Percentiles rank a stretch among this genome's conserved stretches.
These are phyloP conservation scores for Oryza australiensis DNA, from an alignment of 176 grass and related monocot species.

Conservation along the genomic window DNA sequence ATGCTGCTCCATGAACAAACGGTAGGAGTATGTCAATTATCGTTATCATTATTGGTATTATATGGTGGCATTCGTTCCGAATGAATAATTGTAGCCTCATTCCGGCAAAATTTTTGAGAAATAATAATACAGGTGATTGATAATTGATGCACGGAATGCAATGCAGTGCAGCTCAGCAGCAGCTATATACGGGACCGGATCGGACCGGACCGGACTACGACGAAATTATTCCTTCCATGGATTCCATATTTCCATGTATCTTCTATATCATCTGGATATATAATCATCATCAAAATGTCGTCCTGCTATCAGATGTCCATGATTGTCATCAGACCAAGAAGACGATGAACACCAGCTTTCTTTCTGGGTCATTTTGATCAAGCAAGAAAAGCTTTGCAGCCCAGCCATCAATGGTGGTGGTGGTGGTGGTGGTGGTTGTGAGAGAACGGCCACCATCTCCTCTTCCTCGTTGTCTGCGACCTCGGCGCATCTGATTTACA, in stretches of 20 bases:
- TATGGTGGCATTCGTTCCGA: slow-evolving; percentile 20
- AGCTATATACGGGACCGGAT: slow-evolving; percentile 34
- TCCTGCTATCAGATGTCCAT: slow-evolving; percentile 2
- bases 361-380: slow-evolving; percentile 15
- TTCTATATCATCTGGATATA: slow-evolving; percentile 33
- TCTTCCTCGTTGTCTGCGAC: slow-evolving; percentile 67
- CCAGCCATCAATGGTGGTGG: slow-evolving; percentile 45
- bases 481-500: slow-evolving; percentile 55
- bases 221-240: slow-evolving; percentile 29
- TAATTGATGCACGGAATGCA: slow-evolving; percentile 26
- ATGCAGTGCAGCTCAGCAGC: slow-evolving; percentile 27
- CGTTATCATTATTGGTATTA: slow-evolving; percentile 23
- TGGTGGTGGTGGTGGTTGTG: slow-evolving; percentile 30
- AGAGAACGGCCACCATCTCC: slow-evolving; percentile 89
- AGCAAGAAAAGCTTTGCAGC: slow-evolving; percentile 26
- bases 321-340: neutral
- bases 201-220: neutral
- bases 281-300: slow-evolving; percentile 19
- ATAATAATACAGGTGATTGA: slow-evolving; percentile 34
- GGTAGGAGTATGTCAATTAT: neutral
- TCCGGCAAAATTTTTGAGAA: slow-evolving; percentile 54
- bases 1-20: neutral
- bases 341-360: neutral
- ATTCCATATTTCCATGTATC: slow-evolving; percentile 29
- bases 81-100: slow-evolving; percentile 41